phyloP scores from a whole-genome alignment of 345 rosid genomes.

The Carallia pectinifolia region DNA sequence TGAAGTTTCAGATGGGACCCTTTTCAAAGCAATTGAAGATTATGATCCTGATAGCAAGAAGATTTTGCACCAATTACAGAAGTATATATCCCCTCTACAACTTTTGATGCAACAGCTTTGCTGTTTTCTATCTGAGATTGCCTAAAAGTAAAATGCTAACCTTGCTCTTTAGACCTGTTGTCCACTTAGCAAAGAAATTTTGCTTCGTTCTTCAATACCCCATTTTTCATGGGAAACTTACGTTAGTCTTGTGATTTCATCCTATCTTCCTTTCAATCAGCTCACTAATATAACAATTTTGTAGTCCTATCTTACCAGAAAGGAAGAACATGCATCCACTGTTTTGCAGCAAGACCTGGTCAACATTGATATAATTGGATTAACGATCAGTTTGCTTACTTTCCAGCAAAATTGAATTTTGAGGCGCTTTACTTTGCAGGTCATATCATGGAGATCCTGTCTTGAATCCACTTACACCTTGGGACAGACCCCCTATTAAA shows the following conservation, averaged over 20 bases:
- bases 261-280: too few species aligned
- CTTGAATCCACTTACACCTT: slow-evolving; percentile 90
- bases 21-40: slow-evolving; percentile 90
- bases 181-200: neutral
- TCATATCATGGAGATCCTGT: slow-evolving; percentile 84
- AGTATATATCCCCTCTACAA: slow-evolving; percentile 42
- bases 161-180: neutral
- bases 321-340: too few species aligned
- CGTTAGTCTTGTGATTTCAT: too few species aligned
- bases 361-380: too few species aligned
- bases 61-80: slow-evolving; percentile 66
- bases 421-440: slow-evolving; percentile 46
- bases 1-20: slow-evolving; percentile 91
- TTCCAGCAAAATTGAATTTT: slow-evolving; percentile 5
- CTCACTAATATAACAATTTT: neutral
- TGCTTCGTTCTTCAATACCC: neutral
- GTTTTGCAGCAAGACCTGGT: too few species aligned
- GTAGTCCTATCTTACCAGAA: slow-evolving; percentile 3
- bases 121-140: neutral
- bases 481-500: slow-evolving; percentile 98
- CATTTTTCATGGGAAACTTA: neutral
- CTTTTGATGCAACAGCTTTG: neutral
- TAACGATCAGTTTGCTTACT: slow-evolving; percentile 1
- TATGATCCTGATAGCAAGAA: slow-evolving; percentile 96
- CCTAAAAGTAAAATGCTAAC: neutral